A percentile compares a stretch with the other conserved stretches of the same genome.
Evolutionary conservation across 305 asterid species (phyloP).

Genomic region (Vinca major): DNA sequence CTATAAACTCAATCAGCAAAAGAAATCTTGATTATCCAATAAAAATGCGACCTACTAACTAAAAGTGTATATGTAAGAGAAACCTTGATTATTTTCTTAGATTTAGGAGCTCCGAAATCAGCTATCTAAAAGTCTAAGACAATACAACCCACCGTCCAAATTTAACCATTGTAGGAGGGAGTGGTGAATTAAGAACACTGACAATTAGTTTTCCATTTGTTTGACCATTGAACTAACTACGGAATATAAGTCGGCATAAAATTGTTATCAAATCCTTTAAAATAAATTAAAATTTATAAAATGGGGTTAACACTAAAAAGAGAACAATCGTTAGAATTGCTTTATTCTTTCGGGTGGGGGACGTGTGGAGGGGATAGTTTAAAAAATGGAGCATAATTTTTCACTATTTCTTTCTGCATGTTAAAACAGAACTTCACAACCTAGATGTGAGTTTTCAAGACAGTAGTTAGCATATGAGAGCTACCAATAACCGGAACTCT

Average conservation of each 20-base stretch:
- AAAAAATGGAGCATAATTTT: not conserved
- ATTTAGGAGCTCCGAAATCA: not conserved
- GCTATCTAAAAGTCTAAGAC: not conserved
- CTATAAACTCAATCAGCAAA: constrained; percentile 7
- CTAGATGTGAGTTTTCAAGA: not conserved
- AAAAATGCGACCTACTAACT: not conserved
- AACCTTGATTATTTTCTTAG: not conserved
- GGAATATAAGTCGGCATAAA: not conserved
- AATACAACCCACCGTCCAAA: not conserved
- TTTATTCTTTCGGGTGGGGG: not conserved
- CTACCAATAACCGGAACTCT: not conserved
- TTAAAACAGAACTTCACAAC: not conserved
- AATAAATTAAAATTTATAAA: not conserved
- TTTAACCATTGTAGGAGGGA: not conserved
- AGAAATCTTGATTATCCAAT: not conserved
- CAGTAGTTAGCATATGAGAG: not conserved
- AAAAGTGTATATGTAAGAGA: not conserved
- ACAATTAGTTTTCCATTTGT: not conserved
- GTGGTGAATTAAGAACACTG: not conserved
- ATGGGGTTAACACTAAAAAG: not conserved
- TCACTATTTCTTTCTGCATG: not conserved
- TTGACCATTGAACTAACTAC: not conserved
- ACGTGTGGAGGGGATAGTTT: not conserved
- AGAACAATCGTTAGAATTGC: too few species aligned
- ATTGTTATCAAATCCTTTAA: not conserved